Base-by-base conservation (phyloP, 2,329 filamentous ascomycete species). In the Aaosphaeria pasadenensis region DNA sequence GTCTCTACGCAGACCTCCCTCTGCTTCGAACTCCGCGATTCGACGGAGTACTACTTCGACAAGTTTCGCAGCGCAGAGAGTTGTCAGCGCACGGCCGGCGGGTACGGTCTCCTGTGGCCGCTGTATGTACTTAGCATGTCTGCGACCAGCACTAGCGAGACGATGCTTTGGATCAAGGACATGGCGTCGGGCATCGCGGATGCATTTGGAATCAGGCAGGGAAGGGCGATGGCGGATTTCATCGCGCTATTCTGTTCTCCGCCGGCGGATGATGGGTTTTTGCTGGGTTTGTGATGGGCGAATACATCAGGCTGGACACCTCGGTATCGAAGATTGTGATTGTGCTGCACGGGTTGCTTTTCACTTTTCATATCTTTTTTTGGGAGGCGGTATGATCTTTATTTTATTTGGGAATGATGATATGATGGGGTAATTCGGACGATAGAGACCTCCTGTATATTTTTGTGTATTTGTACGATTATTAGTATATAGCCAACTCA, bases 101-200 rank as follows among this genome's bases (percentile, higher is more conserved):
- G 48, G 3, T 48, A 52, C 11, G 45, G 45, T 11, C 43, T 57
- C 6, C 48, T 59, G 32, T 54, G 53, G 54, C 54, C 54, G 2
- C 32, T 57, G 1, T 57, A 48, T n/a, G 42, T 53, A 2, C 45
- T 55, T 5, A 32, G 46, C 0, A 50, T 44, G 5, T 28, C 44
- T 7, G 47, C 45, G 4, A 44, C 51, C 2, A 39, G 36, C 4
- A 44, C 44, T 1, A 1, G 13, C 5, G 47, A 51, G 5, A 51
- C 45, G 4, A 52, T 42, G 24, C 7, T 11, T 1, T 57, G 56
- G 54, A 53, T 56, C 7, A 43, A 43, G n/a, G 42, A 46, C 30
- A 43, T 44, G 30, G 43, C 47, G 11, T 44, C 50, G 5, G 33
- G 29, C 30, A 51, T 59, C 9, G 48, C 51, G 9, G 49, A 56